A percentile compares a stretch with the other conserved stretches of the same genome.
These are phyloP conservation scores for Heliosperma pusillum DNA, from an alignment of 148 eudicot species.

Conservation along the genomic window DNA sequence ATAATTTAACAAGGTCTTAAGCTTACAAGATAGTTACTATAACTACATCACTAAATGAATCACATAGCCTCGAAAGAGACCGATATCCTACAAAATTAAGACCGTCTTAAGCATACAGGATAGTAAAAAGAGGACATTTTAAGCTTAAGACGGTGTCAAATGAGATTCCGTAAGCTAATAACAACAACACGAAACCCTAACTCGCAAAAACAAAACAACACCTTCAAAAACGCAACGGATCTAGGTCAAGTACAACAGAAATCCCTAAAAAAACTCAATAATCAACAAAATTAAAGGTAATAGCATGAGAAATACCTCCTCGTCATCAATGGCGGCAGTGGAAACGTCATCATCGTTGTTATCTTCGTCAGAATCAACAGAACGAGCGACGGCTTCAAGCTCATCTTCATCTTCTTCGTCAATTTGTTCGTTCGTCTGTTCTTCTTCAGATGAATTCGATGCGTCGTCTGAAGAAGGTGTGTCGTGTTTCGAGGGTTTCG, in stretches of 20 bases:
- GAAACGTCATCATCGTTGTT: conserved; percentile 27
- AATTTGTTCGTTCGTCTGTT: conserved; percentile 41
- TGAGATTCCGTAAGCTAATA: neutral
- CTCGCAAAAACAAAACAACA: neutral
- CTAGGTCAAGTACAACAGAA: neutral
- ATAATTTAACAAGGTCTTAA: too few species aligned
- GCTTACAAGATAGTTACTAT: too few species aligned
- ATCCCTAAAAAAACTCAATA: neutral
- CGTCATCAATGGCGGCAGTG: conserved; percentile 29
- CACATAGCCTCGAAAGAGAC: too few species aligned
- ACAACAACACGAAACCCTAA: conserved; percentile 5
- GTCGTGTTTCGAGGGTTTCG: conserved; percentile 48
- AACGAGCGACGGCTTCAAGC: conserved; percentile 56
- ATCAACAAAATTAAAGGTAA: neutral
- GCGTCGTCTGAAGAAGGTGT: conserved; percentile 34
- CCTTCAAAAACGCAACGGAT: conserved; percentile 7
- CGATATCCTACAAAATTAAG: too few species aligned
- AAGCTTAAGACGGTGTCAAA: too few species aligned
- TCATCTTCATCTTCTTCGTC: conserved; percentile 66
- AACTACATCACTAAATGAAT: too few species aligned
- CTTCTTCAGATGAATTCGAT: conserved; percentile 51
- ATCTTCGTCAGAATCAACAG: conserved; percentile 43
- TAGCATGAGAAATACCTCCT: conserved; percentile 25
- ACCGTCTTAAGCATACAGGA: neutral
- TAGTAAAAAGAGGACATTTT: too few species aligned